Conservation (phyloP, 306 rosid species). For the Citrullus colocynthis region DNA sequence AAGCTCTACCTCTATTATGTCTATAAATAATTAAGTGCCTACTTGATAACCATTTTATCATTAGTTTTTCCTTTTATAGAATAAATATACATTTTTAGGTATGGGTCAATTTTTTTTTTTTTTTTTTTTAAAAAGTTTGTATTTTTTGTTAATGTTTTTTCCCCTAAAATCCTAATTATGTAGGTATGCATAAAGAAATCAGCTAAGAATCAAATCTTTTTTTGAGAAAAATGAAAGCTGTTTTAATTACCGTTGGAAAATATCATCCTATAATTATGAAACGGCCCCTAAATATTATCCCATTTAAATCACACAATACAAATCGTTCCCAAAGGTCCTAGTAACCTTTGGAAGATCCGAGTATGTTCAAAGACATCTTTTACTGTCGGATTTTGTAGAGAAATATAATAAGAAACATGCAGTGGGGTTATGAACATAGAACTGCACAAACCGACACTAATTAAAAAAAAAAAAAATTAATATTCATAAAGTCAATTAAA, state of each 20-base stretch:
- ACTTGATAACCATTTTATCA: background rate
- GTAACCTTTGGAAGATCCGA: background rate
- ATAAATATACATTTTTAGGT: background rate
- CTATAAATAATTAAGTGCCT: background rate
- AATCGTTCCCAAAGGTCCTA: background rate
- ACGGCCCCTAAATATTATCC: background rate
- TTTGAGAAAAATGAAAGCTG: too few relatives aligned
- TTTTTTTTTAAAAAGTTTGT: too few relatives aligned
- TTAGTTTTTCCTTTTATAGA: background rate
- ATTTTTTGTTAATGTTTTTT: too few relatives aligned
- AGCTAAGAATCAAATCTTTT: too few relatives aligned
- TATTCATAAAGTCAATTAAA: background rate
- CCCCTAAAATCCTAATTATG: too few relatives aligned
- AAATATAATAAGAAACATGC: conserved; percentile 4
- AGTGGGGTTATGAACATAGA: background rate
- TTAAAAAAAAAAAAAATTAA: background rate
- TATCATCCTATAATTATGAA: too few relatives aligned
- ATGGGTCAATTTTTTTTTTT: background rate
- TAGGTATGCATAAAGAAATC: too few relatives aligned
- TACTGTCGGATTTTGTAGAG: conserved; percentile 4
- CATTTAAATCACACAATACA: background rate
- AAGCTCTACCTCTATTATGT: background rate
- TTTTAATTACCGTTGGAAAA: too few relatives aligned
- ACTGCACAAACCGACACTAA: background rate
- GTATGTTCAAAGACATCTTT: background rate